Base-by-base conservation (phyloP, 2,329 filamentous ascomycete genomes). In the Calonectria crousiana region DNA sequence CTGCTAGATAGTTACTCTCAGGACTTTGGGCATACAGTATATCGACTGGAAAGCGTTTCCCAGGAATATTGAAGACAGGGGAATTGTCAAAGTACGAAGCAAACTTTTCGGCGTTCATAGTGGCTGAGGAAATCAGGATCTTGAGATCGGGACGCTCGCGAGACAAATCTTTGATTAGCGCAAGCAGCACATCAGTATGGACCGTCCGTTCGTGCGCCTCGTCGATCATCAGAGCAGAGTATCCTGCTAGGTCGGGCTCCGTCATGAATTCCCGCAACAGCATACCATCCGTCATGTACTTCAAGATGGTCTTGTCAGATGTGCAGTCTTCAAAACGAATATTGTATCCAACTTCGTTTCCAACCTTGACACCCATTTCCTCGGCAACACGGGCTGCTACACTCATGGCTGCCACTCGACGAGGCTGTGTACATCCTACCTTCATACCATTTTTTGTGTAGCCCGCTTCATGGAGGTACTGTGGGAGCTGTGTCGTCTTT, bases 281-380 rank as follows among this genome's bases (percentile, higher is more conserved):
- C 94, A 98, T 98, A 82, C 97, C 97, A 81, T 99, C 97, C 0
- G 97, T 99, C 94, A 98, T 96, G 85, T 98, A 98, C 84, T 98
- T 97, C 69, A 99, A 86, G 10, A 96, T 89, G 0, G 97, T 98
- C 86, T 98, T 97, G 80, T 98, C 95, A 82, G 92, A 95, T 0
- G 95, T 98, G 76, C 93, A 93, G 84, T 98, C 95, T 83, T 99
- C 97, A 80, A 98, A 99, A 75, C 97, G 94, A 79, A 99, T 98
- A 0, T 93, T 93, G 83, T 98, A 99, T 20, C 97, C 97, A 32
- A 98, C 96, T 82, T 98, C 95, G 75, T 95, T 94, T 0, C 97
- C 97, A 14, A 98, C 87, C 83, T 96, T 96, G 74, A 95, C 93
- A 0, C 94, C 95, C 87, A 98, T 94, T 83, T 99, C 97, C 71